These are phyloP conservation scores for Amaranthus hypochondriacus DNA, from an alignment of 148 eudicot species.

Conservation along the genomic window DNA sequence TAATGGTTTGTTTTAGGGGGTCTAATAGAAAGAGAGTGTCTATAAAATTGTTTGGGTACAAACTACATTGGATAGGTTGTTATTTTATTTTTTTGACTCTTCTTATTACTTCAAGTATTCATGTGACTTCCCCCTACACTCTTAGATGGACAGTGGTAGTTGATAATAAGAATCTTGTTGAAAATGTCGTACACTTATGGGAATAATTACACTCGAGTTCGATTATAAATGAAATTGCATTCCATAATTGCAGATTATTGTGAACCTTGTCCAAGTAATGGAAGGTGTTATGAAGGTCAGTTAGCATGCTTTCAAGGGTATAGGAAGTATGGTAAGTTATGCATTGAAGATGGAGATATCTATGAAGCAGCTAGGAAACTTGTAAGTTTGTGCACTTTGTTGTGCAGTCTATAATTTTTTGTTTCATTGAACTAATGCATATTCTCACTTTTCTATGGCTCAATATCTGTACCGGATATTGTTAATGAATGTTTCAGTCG, in stretches of 20 bases:
- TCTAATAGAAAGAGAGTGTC: neutral
- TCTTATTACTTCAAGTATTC: too few relatives aligned
- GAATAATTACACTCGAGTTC: too few relatives aligned
- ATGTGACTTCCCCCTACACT: too few relatives aligned
- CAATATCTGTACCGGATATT: neutral
- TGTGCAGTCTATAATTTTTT: neutral
- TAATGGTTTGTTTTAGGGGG: neutral
- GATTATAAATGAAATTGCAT: neutral
- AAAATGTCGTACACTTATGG: too few relatives aligned
- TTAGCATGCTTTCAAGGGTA: constrained; percentile 73
- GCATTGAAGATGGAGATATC: constrained; percentile 80
- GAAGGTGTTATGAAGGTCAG: constrained; percentile 65
- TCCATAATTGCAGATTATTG: constrained; percentile 55
- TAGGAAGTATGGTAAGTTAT: constrained; percentile 53
- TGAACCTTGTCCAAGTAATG: constrained; percentile 84
- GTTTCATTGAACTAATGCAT: constrained; percentile 4
- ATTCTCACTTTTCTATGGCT: neutral
- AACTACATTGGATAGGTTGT: neutral
- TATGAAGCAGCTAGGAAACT: constrained; percentile 57
- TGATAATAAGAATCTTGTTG: too few relatives aligned
- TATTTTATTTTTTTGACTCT: neutral
- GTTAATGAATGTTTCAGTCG: constrained; percentile 42
- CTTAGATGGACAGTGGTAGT: too few relatives aligned
- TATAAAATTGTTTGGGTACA: neutral
- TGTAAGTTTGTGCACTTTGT: constrained; percentile 36